A percentile compares a stretch with the other conserved stretches of the same genome.
Conservation (phyloP, 169 alveolate species). For the Plasmodium falciparum region DNA sequence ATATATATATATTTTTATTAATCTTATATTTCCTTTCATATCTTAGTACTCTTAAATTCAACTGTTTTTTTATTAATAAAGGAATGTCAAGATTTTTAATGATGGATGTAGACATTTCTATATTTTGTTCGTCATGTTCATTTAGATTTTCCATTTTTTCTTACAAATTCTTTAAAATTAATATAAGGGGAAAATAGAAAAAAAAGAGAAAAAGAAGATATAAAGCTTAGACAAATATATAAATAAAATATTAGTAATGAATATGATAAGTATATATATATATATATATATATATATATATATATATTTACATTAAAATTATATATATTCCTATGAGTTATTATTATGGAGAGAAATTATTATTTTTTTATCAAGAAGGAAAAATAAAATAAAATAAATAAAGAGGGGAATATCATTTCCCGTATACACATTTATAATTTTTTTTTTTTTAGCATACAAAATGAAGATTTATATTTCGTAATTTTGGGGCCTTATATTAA, state of each 20-base stretch:
- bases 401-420: too few relatives aligned
- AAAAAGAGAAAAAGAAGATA: neutral
- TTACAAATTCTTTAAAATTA: constrained; percentile 1
- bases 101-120: constrained; percentile 43
- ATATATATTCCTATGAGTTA: too few relatives aligned
- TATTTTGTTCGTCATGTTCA: constrained; percentile 20
- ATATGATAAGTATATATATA: neutral
- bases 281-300: constrained; percentile 5
- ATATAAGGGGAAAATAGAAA: neutral
- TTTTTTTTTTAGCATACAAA: neutral
- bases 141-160: constrained; percentile 36
- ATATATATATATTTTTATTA: too few relatives aligned
- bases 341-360: too few relatives aligned
- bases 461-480: too few relatives aligned
- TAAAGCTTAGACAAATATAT: neutral
- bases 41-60: constrained; percentile 51
- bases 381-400: too few relatives aligned
- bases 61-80: constrained; percentile 57
- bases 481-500: too few relatives aligned
- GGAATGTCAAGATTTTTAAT: constrained; percentile 72
- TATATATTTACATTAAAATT: neutral
- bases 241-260: neutral
- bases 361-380: too few relatives aligned
- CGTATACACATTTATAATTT: neutral
- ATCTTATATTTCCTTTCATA: neutral